Base-by-base conservation (phyloP, 2,329 filamentous ascomycete species). In the Calonectria hongkongensis region DNA sequence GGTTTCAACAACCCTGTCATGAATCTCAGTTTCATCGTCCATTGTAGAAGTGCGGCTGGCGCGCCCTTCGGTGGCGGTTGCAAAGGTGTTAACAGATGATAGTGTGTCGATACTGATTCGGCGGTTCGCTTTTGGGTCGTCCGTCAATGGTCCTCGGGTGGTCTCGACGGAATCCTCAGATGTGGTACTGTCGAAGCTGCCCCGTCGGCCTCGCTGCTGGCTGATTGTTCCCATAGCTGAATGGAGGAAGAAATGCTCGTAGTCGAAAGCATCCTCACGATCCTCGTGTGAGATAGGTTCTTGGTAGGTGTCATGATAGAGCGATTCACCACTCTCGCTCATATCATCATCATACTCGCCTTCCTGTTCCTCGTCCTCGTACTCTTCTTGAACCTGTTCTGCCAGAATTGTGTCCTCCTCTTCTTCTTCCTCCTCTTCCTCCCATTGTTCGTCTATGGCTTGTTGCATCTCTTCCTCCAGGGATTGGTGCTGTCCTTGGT, bases 191-290 rank as follows among this genome's bases (percentile, higher is more conserved):
- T 85, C 86, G 50, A 81, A 83, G 76, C 90, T 91, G 7, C 83
- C 75, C 69, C 78, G 75, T 47, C 80, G 70, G 15, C 64, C 72
- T 54, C 77, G 76, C 73, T 78, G 79, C 43, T 87, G 84, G 76
- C 89, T 92, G 80, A 95, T 92, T 2, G 90, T 95, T 7, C 95
- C 95, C 89, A 98, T 93, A 13, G 95, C 95, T 77, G 95, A 98
- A 83, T 98, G 95, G 16, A 98, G 88, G 83, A 98, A 98, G 85
- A 98, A 98, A 81, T 98, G 93, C 83, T 98, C 94, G 75, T 98
- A 98, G 82, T 98, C 96, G 80, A 98, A 98, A 1, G 96, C 96
- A 83, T 98, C 96, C 76, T 96, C 93, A 25, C 96, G 94, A 82
- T 98, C 95, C 85, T 98, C 96, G 80, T 98, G 96, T 0, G 95